Conservation (phyloP, 2,329 filamentous ascomycete species). For the Monosporascus cannonballus region DNA sequence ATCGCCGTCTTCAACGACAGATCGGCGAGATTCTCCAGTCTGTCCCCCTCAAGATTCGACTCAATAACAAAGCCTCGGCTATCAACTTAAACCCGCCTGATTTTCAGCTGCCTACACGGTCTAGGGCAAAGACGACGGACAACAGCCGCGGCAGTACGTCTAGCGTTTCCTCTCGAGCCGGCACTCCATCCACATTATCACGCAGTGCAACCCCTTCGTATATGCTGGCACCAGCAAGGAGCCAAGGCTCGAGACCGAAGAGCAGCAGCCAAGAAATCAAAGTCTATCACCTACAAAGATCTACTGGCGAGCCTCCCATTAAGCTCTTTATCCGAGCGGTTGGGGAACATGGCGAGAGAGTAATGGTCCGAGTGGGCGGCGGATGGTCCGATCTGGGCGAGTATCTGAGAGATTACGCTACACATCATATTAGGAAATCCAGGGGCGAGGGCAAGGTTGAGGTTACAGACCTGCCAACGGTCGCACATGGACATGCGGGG, state of each 20-base stretch:
- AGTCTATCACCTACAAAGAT: constrained; percentile 83
- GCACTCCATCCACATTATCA: constrained; percentile 42
- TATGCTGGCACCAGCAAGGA: constrained; percentile 57
- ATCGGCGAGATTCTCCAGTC: constrained; percentile 72
- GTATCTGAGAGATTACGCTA: constrained; percentile 88
- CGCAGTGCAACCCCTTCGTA: constrained; percentile 53
- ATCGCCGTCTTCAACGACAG: constrained; percentile 71
- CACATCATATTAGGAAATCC: constrained; percentile 77
- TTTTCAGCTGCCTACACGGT: constrained; percentile 40
- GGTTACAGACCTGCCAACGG: constrained; percentile 43
- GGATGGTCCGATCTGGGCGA: constrained; percentile 98
- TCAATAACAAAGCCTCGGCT: constrained; percentile 51
- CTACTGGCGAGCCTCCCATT: constrained; percentile 78
- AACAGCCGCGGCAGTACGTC: constrained; percentile 42
- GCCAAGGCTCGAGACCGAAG: constrained; percentile 39
- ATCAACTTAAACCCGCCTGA: constrained; percentile 55
- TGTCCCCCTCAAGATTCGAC: constrained; percentile 73
- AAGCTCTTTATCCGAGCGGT: constrained; percentile 93
- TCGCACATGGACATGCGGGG: constrained; percentile 24
- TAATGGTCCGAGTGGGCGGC: constrained; percentile 96
- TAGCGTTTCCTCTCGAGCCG: constrained; percentile 48
- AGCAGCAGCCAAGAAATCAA: constrained; percentile 68
- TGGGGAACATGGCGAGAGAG: constrained; percentile 81
- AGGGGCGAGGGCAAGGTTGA: constrained; percentile 50
- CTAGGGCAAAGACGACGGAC: constrained; percentile 39